These are phyloP conservation scores for Cylindrodendrum hubeiense DNA, from an alignment of 2,329 filamentous ascomycete genomes.

Conservation along the genomic window DNA sequence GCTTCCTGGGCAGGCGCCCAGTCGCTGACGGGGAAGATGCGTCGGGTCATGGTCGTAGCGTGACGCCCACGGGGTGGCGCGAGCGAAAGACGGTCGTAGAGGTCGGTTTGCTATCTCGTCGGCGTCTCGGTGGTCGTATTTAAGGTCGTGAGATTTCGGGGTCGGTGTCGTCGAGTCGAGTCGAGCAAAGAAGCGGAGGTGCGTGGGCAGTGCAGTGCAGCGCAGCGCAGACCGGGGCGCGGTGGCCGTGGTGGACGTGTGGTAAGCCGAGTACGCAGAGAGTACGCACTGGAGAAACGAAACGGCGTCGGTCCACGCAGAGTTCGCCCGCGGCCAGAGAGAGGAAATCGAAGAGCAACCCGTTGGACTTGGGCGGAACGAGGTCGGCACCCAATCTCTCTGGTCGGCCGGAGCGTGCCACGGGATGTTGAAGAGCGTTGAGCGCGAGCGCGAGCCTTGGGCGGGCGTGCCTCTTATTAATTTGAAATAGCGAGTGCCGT, in stretches of 20 bases:
- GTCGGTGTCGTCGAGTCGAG: constrained; percentile 13
- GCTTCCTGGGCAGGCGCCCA: constrained; percentile 59
- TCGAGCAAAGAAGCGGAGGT: neutral
- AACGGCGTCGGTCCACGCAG: neutral
- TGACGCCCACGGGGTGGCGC: constrained; percentile 20
- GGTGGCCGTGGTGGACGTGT: neutral
- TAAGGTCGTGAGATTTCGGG: neutral
- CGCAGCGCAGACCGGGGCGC: too few relatives aligned
- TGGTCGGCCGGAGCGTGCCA: constrained; percentile 1
- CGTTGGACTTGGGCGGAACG: neutral
- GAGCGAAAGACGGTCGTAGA: neutral
- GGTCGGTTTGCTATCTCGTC: constrained; percentile 2
- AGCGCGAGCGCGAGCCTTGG: neutral
- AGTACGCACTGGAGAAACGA: neutral
- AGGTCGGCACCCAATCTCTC: constrained; percentile 9
- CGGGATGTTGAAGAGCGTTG: constrained; percentile 5
- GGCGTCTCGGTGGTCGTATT: neutral
- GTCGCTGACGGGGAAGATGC: constrained; percentile 56
- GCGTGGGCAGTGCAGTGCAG: neutral
- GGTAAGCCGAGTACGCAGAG: constrained; percentile 5
- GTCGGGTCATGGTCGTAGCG: constrained; percentile 47
- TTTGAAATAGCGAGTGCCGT: constrained; percentile 4
- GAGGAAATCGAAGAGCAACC: neutral
- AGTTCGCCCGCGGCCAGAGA: neutral
- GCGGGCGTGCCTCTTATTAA: constrained; percentile 21